A percentile compares a stretch with the other conserved stretches of the same genome.
These are phyloP conservation scores for Blumeria hordei DNA, from an alignment of 2,329 filamentous ascomycete genomes.

Conservation along the genomic window DNA sequence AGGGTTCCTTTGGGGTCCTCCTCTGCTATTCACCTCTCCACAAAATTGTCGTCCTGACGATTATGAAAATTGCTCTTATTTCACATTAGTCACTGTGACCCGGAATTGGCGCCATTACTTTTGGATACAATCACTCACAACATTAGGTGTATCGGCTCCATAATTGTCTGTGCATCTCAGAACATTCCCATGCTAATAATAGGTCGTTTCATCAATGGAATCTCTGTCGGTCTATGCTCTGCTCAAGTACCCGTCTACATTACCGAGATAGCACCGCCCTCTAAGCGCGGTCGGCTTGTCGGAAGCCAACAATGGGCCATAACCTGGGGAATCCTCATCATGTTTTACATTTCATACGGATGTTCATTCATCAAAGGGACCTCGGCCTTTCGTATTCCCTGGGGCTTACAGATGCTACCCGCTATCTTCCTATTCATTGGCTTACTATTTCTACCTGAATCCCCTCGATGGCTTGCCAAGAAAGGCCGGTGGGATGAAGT, in stretches of 20 bases:
- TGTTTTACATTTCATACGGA: slow-evolving; percentile 45
- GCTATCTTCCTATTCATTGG: slow-evolving; percentile 49
- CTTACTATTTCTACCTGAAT: slow-evolving; percentile 58
- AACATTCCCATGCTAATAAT: slow-evolving; percentile 27
- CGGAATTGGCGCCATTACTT: too few relatives aligned
- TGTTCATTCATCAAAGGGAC: slow-evolving; percentile 36
- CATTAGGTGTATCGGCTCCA: slow-evolving; percentile 26
- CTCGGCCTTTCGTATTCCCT: slow-evolving; percentile 55
- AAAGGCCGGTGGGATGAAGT: slow-evolving; percentile 44
- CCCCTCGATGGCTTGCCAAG: slow-evolving; percentile 67
- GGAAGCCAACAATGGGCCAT: slow-evolving; percentile 45
- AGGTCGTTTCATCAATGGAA: slow-evolving; percentile 35
- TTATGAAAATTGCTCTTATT: too few relatives aligned
- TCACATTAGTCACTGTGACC: too few relatives aligned
- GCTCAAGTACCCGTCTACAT: slow-evolving; percentile 46
- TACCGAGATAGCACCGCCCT: slow-evolving; percentile 35
- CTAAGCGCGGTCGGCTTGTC: slow-evolving; percentile 38
- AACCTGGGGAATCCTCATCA: slow-evolving; percentile 45
- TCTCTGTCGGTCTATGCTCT: slow-evolving; percentile 36
- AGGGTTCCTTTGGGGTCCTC: not conserved
- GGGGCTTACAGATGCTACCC: slow-evolving; percentile 57
- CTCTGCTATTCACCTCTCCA: too few relatives aligned
- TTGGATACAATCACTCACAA: slow-evolving; percentile 6
- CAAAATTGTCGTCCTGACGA: too few relatives aligned
- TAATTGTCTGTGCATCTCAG: slow-evolving; percentile 32